These are phyloP conservation scores for Diatrype stigma DNA, from an alignment of 2,329 filamentous ascomycete species.

Conservation along the genomic window DNA sequence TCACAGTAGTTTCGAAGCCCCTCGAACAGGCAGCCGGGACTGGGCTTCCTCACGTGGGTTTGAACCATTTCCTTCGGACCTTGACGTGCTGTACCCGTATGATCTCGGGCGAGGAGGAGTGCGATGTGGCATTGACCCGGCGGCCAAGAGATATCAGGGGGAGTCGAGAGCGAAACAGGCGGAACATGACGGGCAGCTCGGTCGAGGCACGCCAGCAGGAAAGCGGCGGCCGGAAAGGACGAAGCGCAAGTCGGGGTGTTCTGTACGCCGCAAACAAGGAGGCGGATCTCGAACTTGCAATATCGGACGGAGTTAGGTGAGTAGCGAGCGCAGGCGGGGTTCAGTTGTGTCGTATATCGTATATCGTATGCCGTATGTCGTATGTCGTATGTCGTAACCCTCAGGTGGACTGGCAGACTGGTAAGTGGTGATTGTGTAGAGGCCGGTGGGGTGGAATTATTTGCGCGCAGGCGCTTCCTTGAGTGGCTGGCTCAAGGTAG, in stretches of 20 bases:
- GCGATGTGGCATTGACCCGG: constrained; percentile 6
- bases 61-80: constrained; percentile 21
- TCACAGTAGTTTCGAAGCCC: too few relatives aligned
- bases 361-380: too few relatives aligned
- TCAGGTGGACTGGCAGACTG: too few relatives aligned
- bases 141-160: constrained; percentile 16
- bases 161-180: constrained; percentile 20
- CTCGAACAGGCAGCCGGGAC: too few relatives aligned
- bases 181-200: constrained; percentile 21
- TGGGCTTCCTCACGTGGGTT: constrained; percentile 14
- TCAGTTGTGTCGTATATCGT: too few relatives aligned
- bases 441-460: too few relatives aligned
- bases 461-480: too few relatives aligned
- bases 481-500: too few relatives aligned
- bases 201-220: constrained; percentile 17
- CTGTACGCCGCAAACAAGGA: too few relatives aligned
- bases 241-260: constrained; percentile 3
- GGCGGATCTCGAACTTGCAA: not conserved
- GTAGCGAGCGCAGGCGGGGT: too few relatives aligned
- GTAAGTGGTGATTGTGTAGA: too few relatives aligned
- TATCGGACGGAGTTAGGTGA: not conserved
- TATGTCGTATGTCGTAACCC: too few relatives aligned
- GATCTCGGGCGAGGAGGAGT: constrained; percentile 11
- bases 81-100: constrained; percentile 25
- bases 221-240: constrained; percentile 19